Evolutionary conservation across 2,329 filamentous ascomycete species (phyloP).

Genomic region (Fusarium newnesense): DNA sequence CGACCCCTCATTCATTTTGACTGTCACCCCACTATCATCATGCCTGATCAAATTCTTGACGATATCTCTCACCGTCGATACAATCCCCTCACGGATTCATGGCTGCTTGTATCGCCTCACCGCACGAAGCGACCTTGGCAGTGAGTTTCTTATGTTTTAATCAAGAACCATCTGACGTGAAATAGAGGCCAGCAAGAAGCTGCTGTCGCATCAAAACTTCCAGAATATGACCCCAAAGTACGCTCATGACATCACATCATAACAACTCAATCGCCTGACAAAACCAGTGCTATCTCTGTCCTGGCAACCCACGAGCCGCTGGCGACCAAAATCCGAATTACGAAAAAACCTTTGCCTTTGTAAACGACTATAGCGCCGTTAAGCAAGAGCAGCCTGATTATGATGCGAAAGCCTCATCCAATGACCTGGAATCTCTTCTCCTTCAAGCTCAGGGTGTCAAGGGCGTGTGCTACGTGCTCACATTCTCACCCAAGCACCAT

Average conservation of each 20-base stretch:
- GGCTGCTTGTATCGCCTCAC: constrained; percentile 95
- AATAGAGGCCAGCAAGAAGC: constrained; percentile 80
- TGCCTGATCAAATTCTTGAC: constrained; percentile 83
- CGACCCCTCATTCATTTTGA: constrained; percentile 8
- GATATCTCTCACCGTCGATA: constrained; percentile 97
- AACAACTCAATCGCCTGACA: constrained; percentile 12
- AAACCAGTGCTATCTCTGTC: constrained; percentile 88
- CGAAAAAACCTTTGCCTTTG: constrained; percentile 88
- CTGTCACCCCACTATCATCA: constrained; percentile 51
- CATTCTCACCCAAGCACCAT: constrained; percentile 91
- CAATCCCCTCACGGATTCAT: constrained; percentile 89
- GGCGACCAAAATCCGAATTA: constrained; percentile 90
- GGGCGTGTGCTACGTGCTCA: constrained; percentile 96
- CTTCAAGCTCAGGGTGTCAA: constrained; percentile 87
- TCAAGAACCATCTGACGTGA: constrained; percentile 5
- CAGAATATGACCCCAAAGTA: constrained; percentile 82
- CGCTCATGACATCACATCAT: constrained; percentile 34
- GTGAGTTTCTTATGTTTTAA: constrained; percentile 63
- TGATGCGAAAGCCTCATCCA: constrained; percentile 52
- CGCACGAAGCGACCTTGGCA: constrained; percentile 98
- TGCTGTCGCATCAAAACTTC: constrained; percentile 73
- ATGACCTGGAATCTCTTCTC: constrained; percentile 77
- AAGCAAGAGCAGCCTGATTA: constrained; percentile 93
- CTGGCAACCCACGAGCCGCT: constrained; percentile 87
- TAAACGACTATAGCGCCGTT: constrained; percentile 97